These are phyloP conservation scores for Podospora tetraspora DNA, from an alignment of 495 filamentous ascomycete genomes.

Conservation along the genomic window DNA sequence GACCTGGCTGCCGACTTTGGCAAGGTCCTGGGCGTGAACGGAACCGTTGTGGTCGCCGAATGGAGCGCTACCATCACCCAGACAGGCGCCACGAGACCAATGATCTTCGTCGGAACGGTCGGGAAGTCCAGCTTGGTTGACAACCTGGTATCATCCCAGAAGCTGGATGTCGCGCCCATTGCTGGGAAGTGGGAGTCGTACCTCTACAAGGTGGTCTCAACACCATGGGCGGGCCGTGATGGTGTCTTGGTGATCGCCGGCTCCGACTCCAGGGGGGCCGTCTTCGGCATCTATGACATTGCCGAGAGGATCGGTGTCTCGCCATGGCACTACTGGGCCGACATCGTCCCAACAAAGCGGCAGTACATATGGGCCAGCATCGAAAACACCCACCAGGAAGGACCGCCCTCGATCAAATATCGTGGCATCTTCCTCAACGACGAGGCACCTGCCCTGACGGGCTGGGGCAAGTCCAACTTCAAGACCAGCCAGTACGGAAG, in stretches of 20 bases:
- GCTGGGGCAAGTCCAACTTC: conserved; percentile 47
- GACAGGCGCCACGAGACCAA: conserved; percentile 18
- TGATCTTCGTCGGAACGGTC: conserved; percentile 49
- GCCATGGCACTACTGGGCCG: conserved; percentile 62
- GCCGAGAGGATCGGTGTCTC: conserved; percentile 61
- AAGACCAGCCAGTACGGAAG: conserved; percentile 36
- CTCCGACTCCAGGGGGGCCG: conserved; percentile 54
- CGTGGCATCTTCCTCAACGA: conserved; percentile 70
- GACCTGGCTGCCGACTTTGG: conserved; percentile 50
- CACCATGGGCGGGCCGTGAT: conserved; percentile 42
- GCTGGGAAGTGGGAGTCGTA: conserved; percentile 59
- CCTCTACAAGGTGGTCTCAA: conserved; percentile 45
- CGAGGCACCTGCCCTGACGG: conserved; percentile 57
- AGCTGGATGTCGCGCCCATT: conserved; percentile 43
- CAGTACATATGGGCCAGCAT: conserved; percentile 46
- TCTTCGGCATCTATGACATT: conserved; percentile 59
- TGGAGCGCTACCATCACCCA: conserved; percentile 27
- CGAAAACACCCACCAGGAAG: conserved; percentile 38
- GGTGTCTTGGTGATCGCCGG: conserved; percentile 57
- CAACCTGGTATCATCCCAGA: conserved; percentile 41
- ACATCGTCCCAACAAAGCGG: conserved; percentile 48
- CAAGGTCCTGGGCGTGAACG: conserved; percentile 44
- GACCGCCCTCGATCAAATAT: conserved; percentile 57
- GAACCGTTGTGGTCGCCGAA: conserved; percentile 24
- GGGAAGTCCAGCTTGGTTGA: conserved; percentile 46